Percentiles rank a stretch among this genome's conserved stretches.
Evolutionary conservation across 2,329 filamentous ascomycete species (phyloP).

Genomic region (Chaetomium olivaceum): DNA sequence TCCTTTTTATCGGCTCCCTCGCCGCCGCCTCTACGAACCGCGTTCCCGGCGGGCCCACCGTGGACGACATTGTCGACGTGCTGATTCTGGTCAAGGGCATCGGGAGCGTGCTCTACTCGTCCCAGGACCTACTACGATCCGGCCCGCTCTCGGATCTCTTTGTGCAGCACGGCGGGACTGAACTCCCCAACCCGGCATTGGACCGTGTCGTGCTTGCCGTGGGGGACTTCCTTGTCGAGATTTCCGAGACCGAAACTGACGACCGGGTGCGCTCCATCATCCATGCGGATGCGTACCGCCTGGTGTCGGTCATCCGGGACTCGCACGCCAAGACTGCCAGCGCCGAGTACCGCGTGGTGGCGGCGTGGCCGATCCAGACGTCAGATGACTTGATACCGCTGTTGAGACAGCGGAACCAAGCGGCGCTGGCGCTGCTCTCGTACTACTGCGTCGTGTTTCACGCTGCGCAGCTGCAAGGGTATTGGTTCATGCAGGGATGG

Average conservation of each 20-base stretch:
- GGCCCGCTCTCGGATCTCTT: slow-evolving; percentile 31
- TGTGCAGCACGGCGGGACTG: neutral
- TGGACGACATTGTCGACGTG: slow-evolving; percentile 30
- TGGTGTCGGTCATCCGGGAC: slow-evolving; percentile 18
- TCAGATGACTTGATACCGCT: slow-evolving; percentile 24
- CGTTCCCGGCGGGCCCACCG: slow-evolving; percentile 2
- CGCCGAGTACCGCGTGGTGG: slow-evolving; percentile 29
- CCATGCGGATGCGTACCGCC: slow-evolving; percentile 17
- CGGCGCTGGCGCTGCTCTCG: slow-evolving; percentile 28
- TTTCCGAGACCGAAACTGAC: slow-evolving; percentile 9
- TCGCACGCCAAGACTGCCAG: slow-evolving; percentile 3
- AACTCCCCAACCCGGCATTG: slow-evolving; percentile 14
- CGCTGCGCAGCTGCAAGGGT: slow-evolving; percentile 23
- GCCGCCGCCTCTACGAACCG: slow-evolving; percentile 19
- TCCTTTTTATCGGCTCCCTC: slow-evolving; percentile 30
- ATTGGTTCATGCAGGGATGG: slow-evolving; percentile 33
- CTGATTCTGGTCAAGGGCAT: slow-evolving; percentile 32
- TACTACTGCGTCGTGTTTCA: slow-evolving; percentile 32
- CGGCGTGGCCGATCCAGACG: slow-evolving; percentile 30
- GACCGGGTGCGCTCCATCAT: slow-evolving; percentile 21
- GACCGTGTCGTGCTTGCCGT: slow-evolving; percentile 22
- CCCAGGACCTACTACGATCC: slow-evolving; percentile 16
- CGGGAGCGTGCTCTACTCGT: slow-evolving; percentile 26
- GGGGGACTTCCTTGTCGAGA: slow-evolving; percentile 13
- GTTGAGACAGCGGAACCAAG: slow-evolving; percentile 27